phyloP scores from a whole-genome alignment of 257 asterid species.

The Salvia hispanica region DNA sequence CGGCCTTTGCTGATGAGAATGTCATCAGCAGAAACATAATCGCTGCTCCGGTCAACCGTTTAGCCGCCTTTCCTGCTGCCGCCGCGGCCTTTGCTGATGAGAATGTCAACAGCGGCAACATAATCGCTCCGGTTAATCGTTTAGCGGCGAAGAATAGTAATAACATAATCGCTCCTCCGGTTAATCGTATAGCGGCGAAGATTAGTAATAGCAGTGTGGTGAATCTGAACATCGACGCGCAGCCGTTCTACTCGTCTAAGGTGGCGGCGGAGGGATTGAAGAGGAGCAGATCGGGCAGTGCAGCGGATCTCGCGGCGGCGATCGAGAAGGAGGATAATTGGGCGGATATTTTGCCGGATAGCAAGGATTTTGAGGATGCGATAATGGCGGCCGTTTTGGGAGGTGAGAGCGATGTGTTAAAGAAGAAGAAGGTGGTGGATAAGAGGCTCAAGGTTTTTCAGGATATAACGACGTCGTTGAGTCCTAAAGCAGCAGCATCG shows the following conservation, averaged over 20 bases:
- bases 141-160: too few species aligned
- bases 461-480: slow-evolving; percentile 69
- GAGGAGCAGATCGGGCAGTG: slow-evolving; percentile 68
- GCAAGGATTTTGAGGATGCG: slow-evolving; percentile 81
- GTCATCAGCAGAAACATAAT: slow-evolving; percentile 40
- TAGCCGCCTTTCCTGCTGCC: too few species aligned
- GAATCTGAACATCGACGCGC: slow-evolving; percentile 70
- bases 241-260: slow-evolving; percentile 64
- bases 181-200: slow-evolving; percentile 27
- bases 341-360: slow-evolving; percentile 73
- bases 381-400: slow-evolving; percentile 77
- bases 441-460: slow-evolving; percentile 90
- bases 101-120: too few species aligned
- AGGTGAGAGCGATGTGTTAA: slow-evolving; percentile 27
- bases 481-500: slow-evolving; percentile 45
- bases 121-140: too few species aligned
- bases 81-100: too few species aligned
- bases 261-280: slow-evolving; percentile 60
- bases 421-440: slow-evolving; percentile 62
- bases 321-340: slow-evolving; percentile 46
- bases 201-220: slow-evolving; percentile 30
- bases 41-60: neutral
- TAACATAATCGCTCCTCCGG: too few species aligned
- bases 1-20: slow-evolving; percentile 70
- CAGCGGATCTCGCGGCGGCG: slow-evolving; percentile 32